Base-by-base conservation (phyloP, 345 rosid species). In the Salix purpurea region DNA sequence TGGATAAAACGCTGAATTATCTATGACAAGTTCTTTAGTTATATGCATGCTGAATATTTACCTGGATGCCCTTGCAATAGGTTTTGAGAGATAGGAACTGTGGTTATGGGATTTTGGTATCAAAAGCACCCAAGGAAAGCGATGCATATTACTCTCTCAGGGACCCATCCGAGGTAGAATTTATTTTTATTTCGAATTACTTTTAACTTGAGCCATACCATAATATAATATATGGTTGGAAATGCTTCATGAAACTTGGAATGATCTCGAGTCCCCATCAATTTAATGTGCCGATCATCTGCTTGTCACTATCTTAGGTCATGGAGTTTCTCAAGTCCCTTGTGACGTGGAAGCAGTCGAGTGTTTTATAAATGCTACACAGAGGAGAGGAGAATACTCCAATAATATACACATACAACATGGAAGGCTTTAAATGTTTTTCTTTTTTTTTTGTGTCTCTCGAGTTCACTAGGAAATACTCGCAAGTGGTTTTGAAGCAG, bases 91-190 rank as follows among this genome's bases (percentile, higher is more conserved):
- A 93, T 74, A 88, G 92, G 74, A 91, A 89, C 30, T 78, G 85
- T 3, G 99, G 98, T 28, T 88, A 76, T 82, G 97, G 99, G 71
- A 89, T 96, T 80, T 72, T 96, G 75, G 99, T 96, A 68, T 90
- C 98, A 19, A 83, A 96, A 15, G 71, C 75, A 26, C 98, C 97
- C 4, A 96, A 93, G 88, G 94, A 91, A 73, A 91, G 89, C 80
- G 85, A 83, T 73, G 99, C 99, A 40, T 85, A 75, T 84, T 96
- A 89, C 85, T 96, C 98, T 12, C 91, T 96, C 9, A 85, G 89
- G 75, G 93, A 96, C 36, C 93, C 99, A 18, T 86, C 92, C 56
- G 96, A 93, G 97, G 99, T 93, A 87, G 13, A 3, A 10, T n/a
- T 65, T 56, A 4, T 12, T 13, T 28, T 44, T 6, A 36, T 6